Conservation (phyloP, 805 yeast species). For the Ogataea chonburiensis region DNA sequence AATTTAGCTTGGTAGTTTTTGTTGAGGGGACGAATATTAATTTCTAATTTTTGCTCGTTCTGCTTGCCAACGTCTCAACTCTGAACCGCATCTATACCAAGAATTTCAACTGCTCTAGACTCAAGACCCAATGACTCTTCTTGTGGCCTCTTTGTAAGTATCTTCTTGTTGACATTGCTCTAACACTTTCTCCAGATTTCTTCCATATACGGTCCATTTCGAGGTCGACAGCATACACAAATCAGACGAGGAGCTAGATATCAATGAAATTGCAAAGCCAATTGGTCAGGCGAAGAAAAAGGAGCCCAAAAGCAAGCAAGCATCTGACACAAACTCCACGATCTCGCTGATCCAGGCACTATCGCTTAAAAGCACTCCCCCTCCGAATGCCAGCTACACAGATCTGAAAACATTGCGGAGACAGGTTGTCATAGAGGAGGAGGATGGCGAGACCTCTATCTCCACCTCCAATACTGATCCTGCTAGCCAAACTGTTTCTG, state of each 20-base stretch:
- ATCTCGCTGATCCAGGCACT: conserved; percentile 29
- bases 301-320: conserved; percentile 11
- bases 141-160: conserved; percentile 68
- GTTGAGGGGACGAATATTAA: too few species aligned
- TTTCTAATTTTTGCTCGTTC: background rate
- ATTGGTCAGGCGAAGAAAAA: conserved; percentile 15
- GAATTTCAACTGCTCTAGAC: background rate
- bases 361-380: conserved; percentile 15
- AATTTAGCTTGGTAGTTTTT: too few species aligned
- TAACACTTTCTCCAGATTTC: conserved; percentile 39
- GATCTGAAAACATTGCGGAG: conserved; percentile 9
- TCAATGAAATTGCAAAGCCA: conserved; percentile 31
- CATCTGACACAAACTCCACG: conserved; percentile 16
- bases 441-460: conserved; percentile 17
- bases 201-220: conserved; percentile 75
- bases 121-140: conserved; percentile 52
- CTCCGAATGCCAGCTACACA: conserved; percentile 11
- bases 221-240: conserved; percentile 37
- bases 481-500: conserved; percentile 36
- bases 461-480: conserved; percentile 13
- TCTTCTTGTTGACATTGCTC: conserved; percentile 2
- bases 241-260: conserved; percentile 14
- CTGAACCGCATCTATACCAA: background rate
- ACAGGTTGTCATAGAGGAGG: conserved; percentile 13
- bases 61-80: too few species aligned